These are phyloP conservation scores for Ambrosia trifida DNA, from an alignment of 129 eudicot genomes.

Conservation along the genomic window DNA sequence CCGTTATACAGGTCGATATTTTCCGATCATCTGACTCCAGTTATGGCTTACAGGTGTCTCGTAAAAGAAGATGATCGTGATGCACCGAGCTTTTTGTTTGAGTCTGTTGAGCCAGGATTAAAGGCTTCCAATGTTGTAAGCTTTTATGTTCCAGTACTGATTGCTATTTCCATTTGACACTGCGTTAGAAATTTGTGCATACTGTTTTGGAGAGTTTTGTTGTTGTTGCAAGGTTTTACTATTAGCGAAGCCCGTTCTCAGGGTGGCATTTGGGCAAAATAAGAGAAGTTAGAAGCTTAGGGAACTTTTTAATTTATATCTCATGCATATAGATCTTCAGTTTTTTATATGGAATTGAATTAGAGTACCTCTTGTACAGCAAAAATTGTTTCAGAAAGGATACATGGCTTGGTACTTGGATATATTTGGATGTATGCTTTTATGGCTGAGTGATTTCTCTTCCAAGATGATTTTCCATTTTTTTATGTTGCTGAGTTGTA, in stretches of 20 bases:
- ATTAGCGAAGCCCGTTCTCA: not conserved
- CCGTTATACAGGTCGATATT: constrained; percentile 77
- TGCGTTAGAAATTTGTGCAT: not conserved
- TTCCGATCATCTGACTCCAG: constrained; percentile 93
- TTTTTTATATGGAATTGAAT: not conserved
- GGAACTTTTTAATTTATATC: not conserved
- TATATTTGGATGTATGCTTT: not conserved
- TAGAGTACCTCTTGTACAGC: constrained; percentile 1
- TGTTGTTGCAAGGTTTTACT: not conserved
- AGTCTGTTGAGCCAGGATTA: constrained; percentile 86
- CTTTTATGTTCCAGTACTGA: not conserved
- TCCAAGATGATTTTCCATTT: not conserved
- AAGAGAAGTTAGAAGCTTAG: not conserved
- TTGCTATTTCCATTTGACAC: constrained; percentile 1
- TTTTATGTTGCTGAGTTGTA: not conserved
- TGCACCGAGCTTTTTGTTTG: constrained; percentile 91
- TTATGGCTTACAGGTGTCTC: constrained; percentile 89
- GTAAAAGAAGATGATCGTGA: constrained; percentile 95
- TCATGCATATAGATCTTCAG: not conserved
- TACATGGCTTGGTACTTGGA: not conserved
- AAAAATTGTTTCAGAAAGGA: constrained; percentile 16
- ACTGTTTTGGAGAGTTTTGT: not conserved
- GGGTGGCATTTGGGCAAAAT: not conserved
- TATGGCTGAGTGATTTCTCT: constrained; percentile 1
- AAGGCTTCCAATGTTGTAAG: constrained; percentile 77